Conservation (phyloP, 371 early-diverging fungal species). For the Mucor indicus region DNA sequence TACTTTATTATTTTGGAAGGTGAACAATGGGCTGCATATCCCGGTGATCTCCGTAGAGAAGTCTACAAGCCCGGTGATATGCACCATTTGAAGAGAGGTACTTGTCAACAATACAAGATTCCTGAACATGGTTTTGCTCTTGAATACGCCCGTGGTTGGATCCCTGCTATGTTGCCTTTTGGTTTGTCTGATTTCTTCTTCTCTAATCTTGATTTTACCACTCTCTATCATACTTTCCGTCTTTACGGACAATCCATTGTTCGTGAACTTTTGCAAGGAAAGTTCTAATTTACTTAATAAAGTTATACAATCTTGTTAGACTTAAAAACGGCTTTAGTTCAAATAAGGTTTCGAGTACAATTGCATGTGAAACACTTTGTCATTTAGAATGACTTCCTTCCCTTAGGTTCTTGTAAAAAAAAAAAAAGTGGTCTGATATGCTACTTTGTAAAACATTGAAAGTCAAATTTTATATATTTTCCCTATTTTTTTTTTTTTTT, state of each 20-base stretch:
- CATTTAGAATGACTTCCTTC: too few relatives aligned
- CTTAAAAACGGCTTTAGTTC: too few relatives aligned
- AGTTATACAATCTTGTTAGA: too few relatives aligned
- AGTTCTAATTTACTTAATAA: conserved; percentile 28
- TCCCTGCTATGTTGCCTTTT: conserved; percentile 56
- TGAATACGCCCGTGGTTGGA: conserved; percentile 57
- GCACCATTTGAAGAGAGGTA: conserved; percentile 49
- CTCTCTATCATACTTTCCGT: conserved; percentile 33
- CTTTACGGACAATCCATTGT: conserved; percentile 30
- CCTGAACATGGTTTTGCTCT: conserved; percentile 54
- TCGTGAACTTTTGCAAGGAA: conserved; percentile 37
- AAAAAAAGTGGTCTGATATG: too few relatives aligned
- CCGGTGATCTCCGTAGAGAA: conserved; percentile 39
- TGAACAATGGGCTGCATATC: conserved; percentile 53
- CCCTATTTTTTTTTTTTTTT: conserved; percentile 5
- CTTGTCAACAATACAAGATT: conserved; percentile 52
- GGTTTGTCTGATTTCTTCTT: conserved; percentile 48
- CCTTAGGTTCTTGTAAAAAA: too few relatives aligned
- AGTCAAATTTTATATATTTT: too few relatives aligned
- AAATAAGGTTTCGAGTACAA: too few relatives aligned
- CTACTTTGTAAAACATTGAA: too few relatives aligned
- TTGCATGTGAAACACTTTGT: too few relatives aligned
- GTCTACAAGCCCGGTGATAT: conserved; percentile 48
- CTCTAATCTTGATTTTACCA: conserved; percentile 44
- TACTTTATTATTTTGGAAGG: conserved; percentile 58